These are phyloP conservation scores for Leccinum obscurum DNA, from an alignment of 768 basidiomycete genomes.

Conservation along the genomic window DNA sequence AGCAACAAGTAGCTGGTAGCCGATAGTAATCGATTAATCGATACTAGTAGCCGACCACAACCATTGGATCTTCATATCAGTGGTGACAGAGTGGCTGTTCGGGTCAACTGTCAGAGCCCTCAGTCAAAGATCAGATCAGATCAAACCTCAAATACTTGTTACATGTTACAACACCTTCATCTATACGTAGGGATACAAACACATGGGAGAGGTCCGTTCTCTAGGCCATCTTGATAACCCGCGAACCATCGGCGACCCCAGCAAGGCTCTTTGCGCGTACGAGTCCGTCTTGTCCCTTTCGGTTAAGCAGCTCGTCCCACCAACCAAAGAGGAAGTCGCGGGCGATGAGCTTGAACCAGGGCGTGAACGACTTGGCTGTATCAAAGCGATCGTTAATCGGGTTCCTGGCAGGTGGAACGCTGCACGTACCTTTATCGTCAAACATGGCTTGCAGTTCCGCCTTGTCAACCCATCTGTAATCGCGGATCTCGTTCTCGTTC, in stretches of 20 bases:
- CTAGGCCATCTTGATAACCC: conserved; percentile 67
- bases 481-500: conserved; percentile 90
- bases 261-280: conserved; percentile 50
- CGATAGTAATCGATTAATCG: no score
- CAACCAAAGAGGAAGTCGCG: conserved; percentile 96
- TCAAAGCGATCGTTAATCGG: not conserved
- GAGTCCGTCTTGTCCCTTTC: conserved; percentile 54
- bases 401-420: conserved; percentile 4
- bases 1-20: no score
- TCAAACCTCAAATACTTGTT: conserved; percentile 34
- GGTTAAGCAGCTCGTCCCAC: conserved; percentile 89
- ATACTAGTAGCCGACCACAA: no score
- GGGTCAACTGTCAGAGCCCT: not conserved
- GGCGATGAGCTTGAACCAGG: conserved; percentile 99
- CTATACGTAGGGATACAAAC: not conserved
- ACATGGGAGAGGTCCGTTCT: not conserved
- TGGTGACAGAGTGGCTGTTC: not conserved
- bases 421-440: conserved; percentile 60
- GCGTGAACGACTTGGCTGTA: conserved; percentile 86
- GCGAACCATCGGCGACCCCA: conserved; percentile 68
- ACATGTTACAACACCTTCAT: not conserved
- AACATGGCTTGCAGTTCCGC: conserved; percentile 92
- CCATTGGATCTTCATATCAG: no score
- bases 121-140: not conserved
- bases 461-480: conserved; percentile 89